phyloP scores from a whole-genome alignment of 352 stramenopile species.

The Albugo candida region DNA sequence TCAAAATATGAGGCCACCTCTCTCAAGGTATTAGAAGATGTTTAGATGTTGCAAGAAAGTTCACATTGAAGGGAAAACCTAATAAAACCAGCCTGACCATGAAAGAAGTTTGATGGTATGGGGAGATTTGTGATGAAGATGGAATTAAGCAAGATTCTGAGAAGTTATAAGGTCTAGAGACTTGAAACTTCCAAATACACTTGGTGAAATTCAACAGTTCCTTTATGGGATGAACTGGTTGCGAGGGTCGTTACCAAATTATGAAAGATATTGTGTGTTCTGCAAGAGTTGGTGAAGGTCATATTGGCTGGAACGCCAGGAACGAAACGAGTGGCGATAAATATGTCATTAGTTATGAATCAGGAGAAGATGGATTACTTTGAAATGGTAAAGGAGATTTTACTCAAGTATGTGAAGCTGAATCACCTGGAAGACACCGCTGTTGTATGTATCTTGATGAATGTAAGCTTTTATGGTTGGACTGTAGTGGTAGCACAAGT shows the following conservation, averaged over 20 bases:
- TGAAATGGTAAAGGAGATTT: too few relatives aligned
- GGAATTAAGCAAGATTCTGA: not conserved
- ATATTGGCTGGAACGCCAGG: too few relatives aligned
- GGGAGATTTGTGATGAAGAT: not conserved
- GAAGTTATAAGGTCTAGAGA: slow-evolving; percentile 2
- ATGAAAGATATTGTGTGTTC: too few relatives aligned
- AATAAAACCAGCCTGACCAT: slow-evolving; percentile 10
- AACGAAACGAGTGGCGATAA: too few relatives aligned
- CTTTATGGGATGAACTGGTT: slow-evolving; percentile 3
- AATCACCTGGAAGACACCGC: too few relatives aligned
- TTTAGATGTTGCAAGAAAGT: slow-evolving; percentile 8
- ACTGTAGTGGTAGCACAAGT: too few relatives aligned
- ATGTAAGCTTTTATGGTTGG: too few relatives aligned
- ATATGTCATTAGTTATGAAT: too few relatives aligned
- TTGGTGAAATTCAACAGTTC: slow-evolving; percentile 7
- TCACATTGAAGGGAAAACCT: slow-evolving; percentile 9
- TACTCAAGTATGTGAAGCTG: too few relatives aligned
- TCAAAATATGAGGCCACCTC: slow-evolving; percentile 9
- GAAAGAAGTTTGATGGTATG: slow-evolving; percentile 7
- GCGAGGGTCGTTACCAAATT: not conserved
- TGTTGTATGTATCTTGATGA: too few relatives aligned
- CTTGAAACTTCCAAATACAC: slow-evolving; percentile 5
- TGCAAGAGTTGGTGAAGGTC: too few relatives aligned
- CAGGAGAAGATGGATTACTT: too few relatives aligned
- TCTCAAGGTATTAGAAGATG: slow-evolving; percentile 6